Evolutionary conservation across 176 grass and related monocot genomes (phyloP).

Genomic region (Oryza meridionalis): DNA sequence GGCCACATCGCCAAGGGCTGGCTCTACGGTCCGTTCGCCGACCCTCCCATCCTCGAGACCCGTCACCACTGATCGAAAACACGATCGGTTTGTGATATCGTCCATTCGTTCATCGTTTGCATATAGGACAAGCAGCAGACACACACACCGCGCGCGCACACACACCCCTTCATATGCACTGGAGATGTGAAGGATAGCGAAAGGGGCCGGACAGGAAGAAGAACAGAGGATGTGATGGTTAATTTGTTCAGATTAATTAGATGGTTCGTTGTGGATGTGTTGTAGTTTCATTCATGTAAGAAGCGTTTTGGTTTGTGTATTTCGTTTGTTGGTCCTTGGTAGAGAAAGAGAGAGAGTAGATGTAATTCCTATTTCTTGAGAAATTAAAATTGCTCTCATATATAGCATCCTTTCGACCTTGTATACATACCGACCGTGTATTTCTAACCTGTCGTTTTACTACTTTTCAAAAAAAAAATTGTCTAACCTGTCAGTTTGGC

Average conservation of each 20-base stretch:
- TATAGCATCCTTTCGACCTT: not conserved
- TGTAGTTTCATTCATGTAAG: not conserved
- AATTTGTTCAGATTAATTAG: constrained; percentile 35
- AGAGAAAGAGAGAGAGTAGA: not conserved
- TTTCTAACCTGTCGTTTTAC: no score
- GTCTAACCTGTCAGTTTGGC: no score
- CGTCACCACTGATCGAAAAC: not conserved
- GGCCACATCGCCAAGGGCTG: constrained; percentile 80
- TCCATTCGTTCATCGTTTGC: not conserved
- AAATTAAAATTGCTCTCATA: not conserved
- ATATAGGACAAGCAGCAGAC: not conserved
- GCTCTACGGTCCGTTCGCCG: constrained; percentile 75
- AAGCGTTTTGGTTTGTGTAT: not conserved
- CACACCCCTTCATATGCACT: not conserved
- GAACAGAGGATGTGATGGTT: not conserved
- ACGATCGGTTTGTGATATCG: no score
- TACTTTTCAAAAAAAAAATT: no score
- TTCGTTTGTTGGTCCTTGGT: constrained; percentile 11
- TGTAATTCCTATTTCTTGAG: not conserved
- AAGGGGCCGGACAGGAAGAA: not conserved
- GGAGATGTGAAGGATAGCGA: not conserved
- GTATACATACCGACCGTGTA: no score
- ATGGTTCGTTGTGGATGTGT: constrained; percentile 14
- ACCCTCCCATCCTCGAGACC: constrained; percentile 56
- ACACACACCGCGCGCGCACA: no score